Percentiles rank a stretch among this genome's conserved stretches.
Evolutionary conservation across 768 basidiomycete genomes (phyloP).

Genomic region (Termitomyces sp.): DNA sequence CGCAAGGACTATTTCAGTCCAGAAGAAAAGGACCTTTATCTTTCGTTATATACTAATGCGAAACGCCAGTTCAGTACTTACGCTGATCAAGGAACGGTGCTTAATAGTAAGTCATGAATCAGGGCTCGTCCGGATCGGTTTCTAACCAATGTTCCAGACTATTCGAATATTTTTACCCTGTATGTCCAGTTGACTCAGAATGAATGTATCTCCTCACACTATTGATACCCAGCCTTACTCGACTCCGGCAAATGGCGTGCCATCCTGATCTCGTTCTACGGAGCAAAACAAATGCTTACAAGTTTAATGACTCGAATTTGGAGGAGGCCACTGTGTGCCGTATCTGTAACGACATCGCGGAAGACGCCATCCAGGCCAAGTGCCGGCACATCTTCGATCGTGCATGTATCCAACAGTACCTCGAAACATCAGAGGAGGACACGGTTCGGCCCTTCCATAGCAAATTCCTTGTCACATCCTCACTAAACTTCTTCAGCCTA

Average conservation of each 20-base stretch:
- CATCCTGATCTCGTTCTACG: conserved; percentile 92
- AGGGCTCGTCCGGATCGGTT: neutral
- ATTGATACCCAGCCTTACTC: conserved; percentile 58
- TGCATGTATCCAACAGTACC: conserved; percentile 92
- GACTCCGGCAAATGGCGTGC: conserved; percentile 95
- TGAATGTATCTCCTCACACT: conserved; percentile 6
- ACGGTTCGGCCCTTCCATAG: conserved; percentile 35
- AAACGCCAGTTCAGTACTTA: conserved; percentile 91
- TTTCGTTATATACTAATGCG: conserved; percentile 87
- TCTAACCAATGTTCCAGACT: conserved; percentile 42
- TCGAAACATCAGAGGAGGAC: conserved; percentile 66
- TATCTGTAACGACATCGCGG: conserved; percentile 94
- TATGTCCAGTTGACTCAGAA: conserved; percentile 23
- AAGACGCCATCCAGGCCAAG: conserved; percentile 92
- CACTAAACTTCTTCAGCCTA: conserved; percentile 45
- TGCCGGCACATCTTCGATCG: conserved; percentile 95
- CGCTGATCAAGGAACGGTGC: conserved; percentile 80
- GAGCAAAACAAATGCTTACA: conserved; percentile 70
- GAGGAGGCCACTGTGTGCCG: conserved; percentile 85
- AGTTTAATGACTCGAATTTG: conserved; percentile 51
- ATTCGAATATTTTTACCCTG: conserved; percentile 86
- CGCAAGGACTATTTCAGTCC: conserved; percentile 91
- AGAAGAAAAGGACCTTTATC: conserved; percentile 94
- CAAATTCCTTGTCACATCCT: neutral
- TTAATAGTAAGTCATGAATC: conserved; percentile 76